Evolutionary conservation across 2,329 filamentous ascomycete species (phyloP).

Genomic region (Fusarium nematophilum): DNA sequence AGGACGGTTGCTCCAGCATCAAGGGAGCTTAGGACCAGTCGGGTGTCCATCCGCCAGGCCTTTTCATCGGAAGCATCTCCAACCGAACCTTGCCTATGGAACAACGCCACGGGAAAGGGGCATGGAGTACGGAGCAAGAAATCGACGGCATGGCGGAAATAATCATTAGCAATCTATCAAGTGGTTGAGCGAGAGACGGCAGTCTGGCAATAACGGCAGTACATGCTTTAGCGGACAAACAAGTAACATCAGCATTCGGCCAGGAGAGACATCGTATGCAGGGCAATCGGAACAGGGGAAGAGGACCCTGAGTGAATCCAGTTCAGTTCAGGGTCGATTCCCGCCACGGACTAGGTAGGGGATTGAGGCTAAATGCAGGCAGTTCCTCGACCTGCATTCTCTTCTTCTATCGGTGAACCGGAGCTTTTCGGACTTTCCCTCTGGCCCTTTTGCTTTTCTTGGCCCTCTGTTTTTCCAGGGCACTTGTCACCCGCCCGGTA

Average conservation of each 20-base stretch:
- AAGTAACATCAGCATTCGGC: conserved; percentile 19
- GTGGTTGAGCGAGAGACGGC: conserved; percentile 3
- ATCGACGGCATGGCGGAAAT: conserved; percentile 7
- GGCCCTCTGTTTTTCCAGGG: conserved; percentile 26
- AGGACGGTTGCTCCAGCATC: conserved; percentile 5
- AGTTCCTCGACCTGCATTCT: conserved; percentile 1
- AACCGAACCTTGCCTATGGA: conserved; percentile 21
- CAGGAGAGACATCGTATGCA: conserved; percentile 2
- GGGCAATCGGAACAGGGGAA: conserved; percentile 22
- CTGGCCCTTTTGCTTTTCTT: conserved; percentile 34
- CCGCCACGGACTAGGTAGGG: conserved; percentile 10
- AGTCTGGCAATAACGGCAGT: conserved; percentile 20
- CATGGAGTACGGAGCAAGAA: not conserved
- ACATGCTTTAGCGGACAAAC: conserved; percentile 31
- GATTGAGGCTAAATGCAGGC: conserved; percentile 7
- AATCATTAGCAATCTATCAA: conserved; percentile 16
- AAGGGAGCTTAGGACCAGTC: conserved; percentile 18
- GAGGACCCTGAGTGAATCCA: conserved; percentile 4
- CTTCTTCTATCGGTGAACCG: not conserved
- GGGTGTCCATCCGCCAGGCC: conserved; percentile 18
- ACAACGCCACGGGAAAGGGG: conserved; percentile 10
- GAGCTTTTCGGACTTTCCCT: not conserved
- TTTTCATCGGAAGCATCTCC: conserved; percentile 1
- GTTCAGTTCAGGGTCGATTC: conserved; percentile 4
- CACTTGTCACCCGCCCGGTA: conserved; percentile 26